Percentiles rank a stretch among this genome's conserved stretches.
Evolutionary conservation across 495 filamentous ascomycete genomes (phyloP).

Genomic region (Clohesyomyces aquaticus): DNA sequence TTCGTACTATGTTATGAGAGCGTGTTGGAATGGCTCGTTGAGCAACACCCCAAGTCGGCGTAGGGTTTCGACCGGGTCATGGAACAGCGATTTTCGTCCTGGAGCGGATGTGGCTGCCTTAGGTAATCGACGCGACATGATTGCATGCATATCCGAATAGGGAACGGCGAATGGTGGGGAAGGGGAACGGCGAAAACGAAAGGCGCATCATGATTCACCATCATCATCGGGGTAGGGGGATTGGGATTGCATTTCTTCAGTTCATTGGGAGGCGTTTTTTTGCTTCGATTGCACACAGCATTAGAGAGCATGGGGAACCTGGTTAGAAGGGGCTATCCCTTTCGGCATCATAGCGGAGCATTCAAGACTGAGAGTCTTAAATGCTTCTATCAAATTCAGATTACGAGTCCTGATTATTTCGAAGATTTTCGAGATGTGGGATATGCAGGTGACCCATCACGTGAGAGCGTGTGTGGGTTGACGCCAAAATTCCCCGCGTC

Average conservation of each 20-base stretch:
- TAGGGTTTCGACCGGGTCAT: constrained; percentile 8
- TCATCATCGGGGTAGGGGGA: not conserved
- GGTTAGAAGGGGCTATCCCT: not conserved
- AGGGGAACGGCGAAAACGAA: not conserved
- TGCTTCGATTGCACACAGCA: not conserved
- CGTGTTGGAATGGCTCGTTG: constrained; percentile 81
- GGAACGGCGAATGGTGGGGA: too few species aligned
- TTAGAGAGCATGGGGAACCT: not conserved
- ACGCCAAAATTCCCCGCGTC: too few species aligned
- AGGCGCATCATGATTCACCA: not conserved
- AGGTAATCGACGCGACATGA: too few species aligned
- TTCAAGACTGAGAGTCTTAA: not conserved
- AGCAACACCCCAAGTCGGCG: constrained; percentile 47
- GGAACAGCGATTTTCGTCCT: not conserved
- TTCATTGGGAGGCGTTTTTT: constrained; percentile 20
- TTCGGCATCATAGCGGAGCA: not conserved
- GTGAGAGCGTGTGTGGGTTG: not conserved
- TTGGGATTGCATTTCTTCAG: not conserved
- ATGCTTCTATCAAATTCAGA: not conserved
- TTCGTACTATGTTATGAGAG: constrained; percentile 97
- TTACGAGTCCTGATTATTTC: not conserved
- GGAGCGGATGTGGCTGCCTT: too few species aligned
- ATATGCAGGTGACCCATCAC: not conserved
- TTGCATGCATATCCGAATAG: too few species aligned
- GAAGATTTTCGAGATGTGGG: not conserved